A percentile compares a stretch with the other conserved stretches of the same genome.
These are phyloP conservation scores for Rosa rugosa DNA, from an alignment of 306 rosid species.

Conservation along the genomic window DNA sequence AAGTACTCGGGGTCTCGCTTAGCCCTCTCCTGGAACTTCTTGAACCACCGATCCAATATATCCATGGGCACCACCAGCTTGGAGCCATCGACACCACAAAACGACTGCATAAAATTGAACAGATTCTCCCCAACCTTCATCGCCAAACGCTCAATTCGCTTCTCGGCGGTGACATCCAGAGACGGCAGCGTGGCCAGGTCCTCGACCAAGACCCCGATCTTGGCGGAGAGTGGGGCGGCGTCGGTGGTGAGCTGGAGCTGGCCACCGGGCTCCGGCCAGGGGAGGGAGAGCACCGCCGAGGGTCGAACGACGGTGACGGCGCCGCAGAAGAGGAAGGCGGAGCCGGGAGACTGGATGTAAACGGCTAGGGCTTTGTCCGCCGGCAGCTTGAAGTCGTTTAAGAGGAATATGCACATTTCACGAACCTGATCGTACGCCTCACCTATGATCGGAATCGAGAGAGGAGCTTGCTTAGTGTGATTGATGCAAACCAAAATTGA, in stretches of 20 bases:
- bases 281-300: slow-evolving; percentile 64
- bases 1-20: slow-evolving; percentile 83
- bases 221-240: slow-evolving; percentile 64
- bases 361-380: slow-evolving; percentile 90
- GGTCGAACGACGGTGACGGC: slow-evolving; percentile 75
- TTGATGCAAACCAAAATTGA: slow-evolving; percentile 2
- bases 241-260: slow-evolving; percentile 68
- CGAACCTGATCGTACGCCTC: slow-evolving; percentile 76
- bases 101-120: slow-evolving; percentile 92
- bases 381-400: slow-evolving; percentile 77
- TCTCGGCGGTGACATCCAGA: slow-evolving; percentile 68
- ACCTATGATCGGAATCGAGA: slow-evolving; percentile 30
- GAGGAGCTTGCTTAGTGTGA: too few species aligned
- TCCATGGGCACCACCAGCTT: slow-evolving; percentile 91
- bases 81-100: slow-evolving; percentile 83
- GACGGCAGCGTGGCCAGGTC: slow-evolving; percentile 81
- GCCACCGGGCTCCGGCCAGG: slow-evolving; percentile 80
- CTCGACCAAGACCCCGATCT: slow-evolving; percentile 88
- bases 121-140: slow-evolving; percentile 86
- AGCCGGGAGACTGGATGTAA: slow-evolving; percentile 86
- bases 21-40: slow-evolving; percentile 78
- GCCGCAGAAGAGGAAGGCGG: slow-evolving; percentile 75
- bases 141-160: slow-evolving; percentile 67
- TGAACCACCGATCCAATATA: slow-evolving; percentile 91
- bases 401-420: slow-evolving; percentile 81